A percentile compares a stretch with the other conserved stretches of the same genome.
Conservation (phyloP, 495 filamentous ascomycete genomes). For the Hypoxylon perforatum region DNA sequence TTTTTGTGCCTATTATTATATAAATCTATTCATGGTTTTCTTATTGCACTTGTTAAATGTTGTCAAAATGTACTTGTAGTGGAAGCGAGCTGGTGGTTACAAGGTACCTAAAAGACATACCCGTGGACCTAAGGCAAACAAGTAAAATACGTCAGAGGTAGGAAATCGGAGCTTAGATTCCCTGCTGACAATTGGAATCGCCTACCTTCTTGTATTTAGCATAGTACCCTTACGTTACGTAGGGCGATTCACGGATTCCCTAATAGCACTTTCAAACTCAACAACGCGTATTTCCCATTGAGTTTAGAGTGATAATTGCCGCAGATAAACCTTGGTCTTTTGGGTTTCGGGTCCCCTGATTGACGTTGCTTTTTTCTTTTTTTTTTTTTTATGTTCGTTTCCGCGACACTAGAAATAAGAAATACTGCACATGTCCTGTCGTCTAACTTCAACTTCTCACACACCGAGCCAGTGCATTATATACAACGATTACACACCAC, state of each 20-base stretch:
- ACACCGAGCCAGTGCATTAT: constrained; percentile 19
- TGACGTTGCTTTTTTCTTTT: not conserved
- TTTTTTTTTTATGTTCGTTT: constrained; percentile 9
- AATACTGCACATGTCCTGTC: not conserved
- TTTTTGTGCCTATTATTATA: too few relatives aligned
- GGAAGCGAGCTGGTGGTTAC: too few relatives aligned
- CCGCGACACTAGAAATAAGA: constrained; percentile 2
- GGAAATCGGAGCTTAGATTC: constrained; percentile 32
- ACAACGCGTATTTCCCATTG: constrained; percentile 30
- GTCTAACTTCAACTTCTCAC: constrained; percentile 12
- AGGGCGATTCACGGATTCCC: not conserved
- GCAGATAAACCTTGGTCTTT: constrained; percentile 17
- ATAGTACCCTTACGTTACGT: not conserved
- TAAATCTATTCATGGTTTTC: too few relatives aligned
- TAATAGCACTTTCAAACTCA: constrained; percentile 17
- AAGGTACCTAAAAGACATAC: constrained; percentile 3
- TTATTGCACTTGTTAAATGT: too few relatives aligned
- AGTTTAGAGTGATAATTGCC: constrained; percentile 33
- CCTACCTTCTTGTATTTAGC: not conserved
- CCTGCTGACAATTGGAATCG: constrained; percentile 30
- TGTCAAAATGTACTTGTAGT: too few relatives aligned
- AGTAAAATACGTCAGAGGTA: constrained; percentile 36
- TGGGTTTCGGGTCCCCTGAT: not conserved
- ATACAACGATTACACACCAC: not conserved
- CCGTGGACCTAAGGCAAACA: constrained; percentile 11